These are phyloP conservation scores for Alternaria atra DNA, from an alignment of 2,329 filamentous ascomycete genomes.

Conservation along the genomic window DNA sequence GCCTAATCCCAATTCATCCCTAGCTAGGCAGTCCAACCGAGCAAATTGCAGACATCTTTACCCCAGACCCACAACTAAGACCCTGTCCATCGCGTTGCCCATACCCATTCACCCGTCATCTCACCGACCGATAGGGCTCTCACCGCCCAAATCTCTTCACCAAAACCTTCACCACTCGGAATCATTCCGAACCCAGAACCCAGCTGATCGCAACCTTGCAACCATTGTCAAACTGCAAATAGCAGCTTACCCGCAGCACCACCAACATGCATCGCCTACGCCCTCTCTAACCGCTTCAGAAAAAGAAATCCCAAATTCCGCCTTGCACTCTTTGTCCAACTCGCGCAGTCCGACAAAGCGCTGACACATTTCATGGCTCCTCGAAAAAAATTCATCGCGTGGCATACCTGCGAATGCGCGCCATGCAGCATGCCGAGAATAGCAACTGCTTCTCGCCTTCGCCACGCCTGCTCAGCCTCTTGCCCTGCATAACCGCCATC, in stretches of 20 bases:
- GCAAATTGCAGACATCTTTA: constrained; percentile 14
- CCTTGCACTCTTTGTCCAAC: constrained; percentile 2
- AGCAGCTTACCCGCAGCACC: constrained; percentile 9
- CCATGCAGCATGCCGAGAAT: constrained; percentile 27
- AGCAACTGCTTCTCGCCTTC: constrained; percentile 9
- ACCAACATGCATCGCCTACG: not conserved
- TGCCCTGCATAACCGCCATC: constrained; percentile 15
- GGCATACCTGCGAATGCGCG: constrained; percentile 1
- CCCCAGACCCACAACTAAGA: constrained; percentile 26
- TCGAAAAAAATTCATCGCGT: constrained; percentile 2
- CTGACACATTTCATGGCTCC: constrained; percentile 5
- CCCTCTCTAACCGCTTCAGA: not conserved
- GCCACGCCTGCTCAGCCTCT: constrained; percentile 15
- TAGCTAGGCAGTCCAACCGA: constrained; percentile 15
- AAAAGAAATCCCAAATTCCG: not conserved
- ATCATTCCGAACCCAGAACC: not conserved
- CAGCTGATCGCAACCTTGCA: not conserved
- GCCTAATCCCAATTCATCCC: constrained; percentile 4
- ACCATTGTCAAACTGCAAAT: constrained; percentile 1
- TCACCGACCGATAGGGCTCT: constrained; percentile 10
- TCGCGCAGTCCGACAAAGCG: constrained; percentile 1
- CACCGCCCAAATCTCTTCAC: constrained; percentile 2
- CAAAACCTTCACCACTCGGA: constrained; percentile 8
- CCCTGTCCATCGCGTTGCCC: constrained; percentile 15
- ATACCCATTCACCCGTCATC: constrained; percentile 6